These are phyloP conservation scores for Sergeia podlipaevii DNA, from an alignment of 208 protist genomes.

Conservation along the genomic window DNA sequence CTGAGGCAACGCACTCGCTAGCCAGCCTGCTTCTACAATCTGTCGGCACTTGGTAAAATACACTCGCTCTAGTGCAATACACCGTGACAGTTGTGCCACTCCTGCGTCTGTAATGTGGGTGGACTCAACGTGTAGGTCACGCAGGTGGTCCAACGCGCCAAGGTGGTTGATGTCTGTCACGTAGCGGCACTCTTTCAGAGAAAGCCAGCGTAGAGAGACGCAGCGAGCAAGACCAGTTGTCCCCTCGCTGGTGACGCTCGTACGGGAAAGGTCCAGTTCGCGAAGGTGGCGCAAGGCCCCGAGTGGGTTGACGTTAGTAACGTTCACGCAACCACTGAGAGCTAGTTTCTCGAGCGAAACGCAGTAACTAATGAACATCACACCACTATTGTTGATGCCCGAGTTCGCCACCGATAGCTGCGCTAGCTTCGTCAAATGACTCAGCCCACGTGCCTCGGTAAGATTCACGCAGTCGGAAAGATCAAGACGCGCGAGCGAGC, in stretches of 20 bases:
- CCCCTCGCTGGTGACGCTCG: slow-evolving; percentile 48
- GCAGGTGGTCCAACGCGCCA: slow-evolving; percentile 26
- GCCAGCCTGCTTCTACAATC: slow-evolving; percentile 41
- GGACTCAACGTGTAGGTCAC: slow-evolving; percentile 51
- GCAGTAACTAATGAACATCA: slow-evolving; percentile 33
- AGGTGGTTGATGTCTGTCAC: slow-evolving; percentile 63
- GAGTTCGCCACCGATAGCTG: slow-evolving; percentile 25
- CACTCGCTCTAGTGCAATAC: slow-evolving; percentile 41
- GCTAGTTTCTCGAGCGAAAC: slow-evolving; percentile 32
- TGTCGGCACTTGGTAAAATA: slow-evolving; percentile 62
- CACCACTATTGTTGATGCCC: slow-evolving; percentile 34
- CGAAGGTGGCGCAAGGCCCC: slow-evolving; percentile 23
- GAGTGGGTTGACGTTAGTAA: slow-evolving; percentile 56
- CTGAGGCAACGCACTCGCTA: slow-evolving; percentile 32
- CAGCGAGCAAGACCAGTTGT: slow-evolving; percentile 46
- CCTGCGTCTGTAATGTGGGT: slow-evolving; percentile 48
- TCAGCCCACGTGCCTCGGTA: slow-evolving; percentile 25
- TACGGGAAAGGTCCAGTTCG: slow-evolving; percentile 51
- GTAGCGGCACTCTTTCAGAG: slow-evolving; percentile 57
- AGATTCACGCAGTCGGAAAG: slow-evolving; percentile 44
- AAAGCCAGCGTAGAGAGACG: slow-evolving; percentile 34
- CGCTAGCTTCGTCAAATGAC: slow-evolving; percentile 16
- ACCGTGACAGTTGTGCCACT: slow-evolving; percentile 37
- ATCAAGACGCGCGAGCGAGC: slow-evolving; percentile 29
- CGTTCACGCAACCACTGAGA: slow-evolving; percentile 39